Conservation (phyloP, 805 yeast genomes). For the Saccharomycopsis sp. region DNA sequence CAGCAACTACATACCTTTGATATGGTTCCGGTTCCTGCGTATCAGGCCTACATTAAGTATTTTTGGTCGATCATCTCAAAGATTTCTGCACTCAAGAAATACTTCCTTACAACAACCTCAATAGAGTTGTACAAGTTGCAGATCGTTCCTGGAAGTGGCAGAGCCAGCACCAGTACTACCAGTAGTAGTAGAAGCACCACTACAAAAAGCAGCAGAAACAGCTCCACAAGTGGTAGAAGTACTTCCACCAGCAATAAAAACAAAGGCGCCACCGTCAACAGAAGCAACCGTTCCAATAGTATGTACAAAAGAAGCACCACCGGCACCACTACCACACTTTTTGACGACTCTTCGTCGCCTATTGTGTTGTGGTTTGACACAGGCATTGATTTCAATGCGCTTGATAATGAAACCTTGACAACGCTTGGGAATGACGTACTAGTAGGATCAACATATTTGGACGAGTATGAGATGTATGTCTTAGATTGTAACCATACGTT, state of each 20-base stretch:
- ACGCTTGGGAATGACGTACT: neutral
- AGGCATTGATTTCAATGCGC: conserved; percentile 1
- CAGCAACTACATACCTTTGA: neutral
- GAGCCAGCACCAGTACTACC: neutral
- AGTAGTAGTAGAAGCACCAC: neutral
- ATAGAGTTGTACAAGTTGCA: neutral
- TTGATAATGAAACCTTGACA: neutral
- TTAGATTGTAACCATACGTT: neutral
- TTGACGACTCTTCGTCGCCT: neutral
- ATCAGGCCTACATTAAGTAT: neutral
- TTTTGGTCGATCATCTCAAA: neutral
- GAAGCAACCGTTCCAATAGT: neutral
- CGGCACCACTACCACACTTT: neutral
- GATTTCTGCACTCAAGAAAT: neutral
- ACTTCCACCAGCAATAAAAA: too few relatives aligned
- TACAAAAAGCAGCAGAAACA: neutral
- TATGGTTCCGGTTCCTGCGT: neutral
- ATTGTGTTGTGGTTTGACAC: conserved; percentile 1
- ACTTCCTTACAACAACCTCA: neutral
- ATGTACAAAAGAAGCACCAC: neutral
- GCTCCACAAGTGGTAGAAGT: neutral
- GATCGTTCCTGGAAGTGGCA: neutral
- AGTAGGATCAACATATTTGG: conserved; percentile 2
- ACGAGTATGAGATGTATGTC: neutral
- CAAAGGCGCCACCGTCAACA: neutral